Percentiles rank a stretch among this genome's conserved stretches.
phyloP scores from a whole-genome alignment of 345 rosid species.

The Hibiscus syriacus region DNA sequence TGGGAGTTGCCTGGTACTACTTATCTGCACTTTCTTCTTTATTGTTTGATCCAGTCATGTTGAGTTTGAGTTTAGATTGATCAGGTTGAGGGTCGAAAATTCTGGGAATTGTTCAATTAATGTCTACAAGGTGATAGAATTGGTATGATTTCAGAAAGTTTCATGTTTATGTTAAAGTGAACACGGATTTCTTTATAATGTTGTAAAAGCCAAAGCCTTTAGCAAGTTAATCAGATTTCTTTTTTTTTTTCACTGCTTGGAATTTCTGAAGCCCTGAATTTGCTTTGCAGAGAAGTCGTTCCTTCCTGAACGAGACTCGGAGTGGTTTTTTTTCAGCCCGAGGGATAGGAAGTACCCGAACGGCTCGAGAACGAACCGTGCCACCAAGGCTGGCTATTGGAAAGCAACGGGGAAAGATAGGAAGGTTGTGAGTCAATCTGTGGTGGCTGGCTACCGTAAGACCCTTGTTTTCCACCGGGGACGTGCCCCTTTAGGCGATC shows the following conservation, averaged over 20 bases:
- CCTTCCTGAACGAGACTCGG: constrained; percentile 71
- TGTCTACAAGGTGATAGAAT: background rate
- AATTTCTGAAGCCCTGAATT: background rate
- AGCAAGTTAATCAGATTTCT: no score
- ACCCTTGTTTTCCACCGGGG: constrained; percentile 77
- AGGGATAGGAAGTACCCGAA: constrained; percentile 82
- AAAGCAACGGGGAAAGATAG: constrained; percentile 90
- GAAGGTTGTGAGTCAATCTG: constrained; percentile 49
- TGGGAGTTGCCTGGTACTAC: constrained; percentile 89
- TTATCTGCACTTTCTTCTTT: background rate
- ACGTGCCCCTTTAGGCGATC: constrained; percentile 70
- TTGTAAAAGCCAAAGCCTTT: no score
- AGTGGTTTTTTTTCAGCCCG: constrained; percentile 89
- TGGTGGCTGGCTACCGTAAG: constrained; percentile 50
- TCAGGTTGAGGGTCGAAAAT: background rate
- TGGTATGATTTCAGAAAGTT: background rate
- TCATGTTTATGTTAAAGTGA: background rate
- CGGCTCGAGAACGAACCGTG: constrained; percentile 74
- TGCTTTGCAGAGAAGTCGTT: constrained; percentile 61
- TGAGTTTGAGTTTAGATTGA: background rate
- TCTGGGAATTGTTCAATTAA: background rate
- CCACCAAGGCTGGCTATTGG: constrained; percentile 91
- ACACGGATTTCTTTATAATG: constrained; percentile 3
- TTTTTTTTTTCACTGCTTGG: background rate
- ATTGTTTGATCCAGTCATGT: background rate